Percentiles rank a stretch among this genome's conserved stretches.
Conservation (phyloP, 768 basidiomycete genomes). For the Trametes meyenii region DNA sequence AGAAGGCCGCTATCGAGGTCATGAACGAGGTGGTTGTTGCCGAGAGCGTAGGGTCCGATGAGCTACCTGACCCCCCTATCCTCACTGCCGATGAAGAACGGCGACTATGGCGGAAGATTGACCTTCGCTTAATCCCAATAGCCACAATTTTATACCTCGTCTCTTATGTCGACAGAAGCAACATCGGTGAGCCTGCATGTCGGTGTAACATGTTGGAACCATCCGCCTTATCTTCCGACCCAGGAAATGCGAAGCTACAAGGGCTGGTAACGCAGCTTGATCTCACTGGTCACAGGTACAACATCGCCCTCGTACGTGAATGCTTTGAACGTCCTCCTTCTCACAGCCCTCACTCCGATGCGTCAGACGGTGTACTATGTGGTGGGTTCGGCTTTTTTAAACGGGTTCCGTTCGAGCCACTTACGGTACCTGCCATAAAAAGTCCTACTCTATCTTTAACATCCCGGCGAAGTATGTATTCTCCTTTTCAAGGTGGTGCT, state of each 20-base stretch:
- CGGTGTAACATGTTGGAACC: no score
- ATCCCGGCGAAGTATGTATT: background rate
- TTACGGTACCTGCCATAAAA: background rate
- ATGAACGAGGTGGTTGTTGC: background rate
- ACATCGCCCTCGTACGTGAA: conserved; percentile 56
- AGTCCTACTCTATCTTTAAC: conserved; percentile 8
- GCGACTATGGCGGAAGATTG: conserved; percentile 33
- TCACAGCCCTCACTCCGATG: background rate
- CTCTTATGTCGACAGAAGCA: conserved; percentile 34
- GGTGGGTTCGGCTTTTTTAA: conserved; percentile 39
- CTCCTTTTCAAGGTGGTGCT: conserved; percentile 48
- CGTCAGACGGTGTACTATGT: conserved; percentile 68
- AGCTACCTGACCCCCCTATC: conserved; percentile 44
- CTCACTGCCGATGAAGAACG: conserved; percentile 48
- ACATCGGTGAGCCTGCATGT: conserved; percentile 23
- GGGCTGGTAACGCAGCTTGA: conserved; percentile 59
- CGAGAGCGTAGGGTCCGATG: background rate
- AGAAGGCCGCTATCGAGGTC: background rate
- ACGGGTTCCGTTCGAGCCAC: background rate
- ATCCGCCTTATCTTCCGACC: background rate
- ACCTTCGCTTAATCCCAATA: conserved; percentile 34
- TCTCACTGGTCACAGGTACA: conserved; percentile 60
- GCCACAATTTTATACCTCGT: conserved; percentile 33
- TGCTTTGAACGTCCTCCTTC: background rate
- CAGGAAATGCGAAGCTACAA: conserved; percentile 33